These are phyloP conservation scores for Leptomonas pyrrhocoris DNA, from an alignment of 208 protist species.

Conservation along the genomic window DNA sequence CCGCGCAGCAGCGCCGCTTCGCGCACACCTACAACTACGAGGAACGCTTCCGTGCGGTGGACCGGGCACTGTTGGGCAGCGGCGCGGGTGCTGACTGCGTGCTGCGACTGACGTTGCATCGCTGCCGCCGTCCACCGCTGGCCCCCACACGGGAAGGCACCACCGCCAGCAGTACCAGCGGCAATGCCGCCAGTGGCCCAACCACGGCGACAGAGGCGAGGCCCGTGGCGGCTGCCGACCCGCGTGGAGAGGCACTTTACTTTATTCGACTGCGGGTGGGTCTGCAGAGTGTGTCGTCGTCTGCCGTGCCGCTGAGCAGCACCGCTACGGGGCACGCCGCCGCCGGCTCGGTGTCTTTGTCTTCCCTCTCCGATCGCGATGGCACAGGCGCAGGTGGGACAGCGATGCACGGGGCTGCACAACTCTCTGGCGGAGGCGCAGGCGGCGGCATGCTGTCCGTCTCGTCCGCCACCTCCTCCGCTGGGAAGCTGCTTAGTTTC, in stretches of 20 bases:
- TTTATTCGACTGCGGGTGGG: slow-evolving; percentile 21
- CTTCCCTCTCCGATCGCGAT: too few species aligned
- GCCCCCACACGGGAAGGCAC: neutral
- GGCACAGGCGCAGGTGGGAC: too few species aligned
- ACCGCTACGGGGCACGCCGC: neutral
- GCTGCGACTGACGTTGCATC: slow-evolving; percentile 54
- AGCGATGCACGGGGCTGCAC: neutral
- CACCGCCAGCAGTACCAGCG: neutral
- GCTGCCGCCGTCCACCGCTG: slow-evolving; percentile 48
- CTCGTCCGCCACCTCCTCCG: slow-evolving; percentile 1
- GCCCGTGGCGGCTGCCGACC: neutral
- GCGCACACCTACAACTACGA: slow-evolving; percentile 69
- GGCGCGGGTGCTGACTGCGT: slow-evolving; percentile 28
- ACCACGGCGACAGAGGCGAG: neutral
- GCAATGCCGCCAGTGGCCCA: neutral
- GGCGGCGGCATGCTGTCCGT: neutral
- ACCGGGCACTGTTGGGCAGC: slow-evolving; percentile 47
- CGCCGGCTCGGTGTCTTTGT: too few species aligned
- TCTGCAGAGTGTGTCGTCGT: slow-evolving; percentile 15
- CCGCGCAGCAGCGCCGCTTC: slow-evolving; percentile 44
- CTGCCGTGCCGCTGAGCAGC: slow-evolving; percentile 29
- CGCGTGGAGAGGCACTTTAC: slow-evolving; percentile 7
- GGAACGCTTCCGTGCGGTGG: slow-evolving; percentile 64
- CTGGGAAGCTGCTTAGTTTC: slow-evolving; percentile 23
- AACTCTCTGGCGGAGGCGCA: neutral